A percentile compares a stretch with the other conserved stretches of the same genome.
Evolutionary conservation across 495 filamentous ascomycete species (phyloP).

Genomic region (Pseudoneurospora amorphoporcata): DNA sequence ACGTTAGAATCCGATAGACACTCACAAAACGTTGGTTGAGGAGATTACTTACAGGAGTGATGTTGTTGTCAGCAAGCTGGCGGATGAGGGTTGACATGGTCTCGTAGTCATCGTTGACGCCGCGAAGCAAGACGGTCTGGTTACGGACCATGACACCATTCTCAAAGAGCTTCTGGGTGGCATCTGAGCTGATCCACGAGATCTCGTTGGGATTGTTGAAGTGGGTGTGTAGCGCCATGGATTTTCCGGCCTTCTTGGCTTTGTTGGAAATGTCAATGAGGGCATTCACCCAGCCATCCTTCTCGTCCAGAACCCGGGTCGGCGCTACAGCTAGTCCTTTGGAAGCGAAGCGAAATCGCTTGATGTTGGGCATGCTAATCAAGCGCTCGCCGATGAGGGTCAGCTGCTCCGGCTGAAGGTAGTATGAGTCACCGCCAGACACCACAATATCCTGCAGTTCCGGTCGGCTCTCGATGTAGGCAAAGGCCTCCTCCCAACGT

Average conservation of each 20-base stretch:
- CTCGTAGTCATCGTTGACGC: slow-evolving; percentile 43
- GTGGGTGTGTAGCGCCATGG: slow-evolving; percentile 51
- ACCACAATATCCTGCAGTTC: slow-evolving; percentile 44
- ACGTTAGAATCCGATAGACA: slow-evolving; percentile 1
- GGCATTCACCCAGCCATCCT: slow-evolving; percentile 42
- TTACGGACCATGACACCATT: slow-evolving; percentile 42
- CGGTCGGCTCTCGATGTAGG: slow-evolving; percentile 40
- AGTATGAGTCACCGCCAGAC: slow-evolving; percentile 49
- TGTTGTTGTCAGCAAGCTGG: slow-evolving; percentile 41
- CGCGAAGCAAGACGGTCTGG: slow-evolving; percentile 43
- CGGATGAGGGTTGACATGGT: slow-evolving; percentile 43
- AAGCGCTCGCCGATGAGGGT: slow-evolving; percentile 29
- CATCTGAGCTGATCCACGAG: slow-evolving; percentile 45
- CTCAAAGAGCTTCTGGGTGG: slow-evolving; percentile 37
- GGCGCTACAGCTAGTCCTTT: slow-evolving; percentile 48
- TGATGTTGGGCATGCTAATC: slow-evolving; percentile 30
- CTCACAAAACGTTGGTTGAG: neutral
- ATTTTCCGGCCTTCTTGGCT: slow-evolving; percentile 40
- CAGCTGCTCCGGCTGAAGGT: slow-evolving; percentile 28
- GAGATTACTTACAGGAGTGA: slow-evolving; percentile 37
- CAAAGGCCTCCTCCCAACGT: slow-evolving; percentile 37
- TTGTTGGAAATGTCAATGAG: slow-evolving; percentile 37
- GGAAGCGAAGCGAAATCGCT: slow-evolving; percentile 45
- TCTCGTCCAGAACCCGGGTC: slow-evolving; percentile 35
- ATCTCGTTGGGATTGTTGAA: slow-evolving; percentile 53